These are phyloP conservation scores for Monosporozyma unispora DNA, from an alignment of 805 yeast species.

Conservation along the genomic window DNA sequence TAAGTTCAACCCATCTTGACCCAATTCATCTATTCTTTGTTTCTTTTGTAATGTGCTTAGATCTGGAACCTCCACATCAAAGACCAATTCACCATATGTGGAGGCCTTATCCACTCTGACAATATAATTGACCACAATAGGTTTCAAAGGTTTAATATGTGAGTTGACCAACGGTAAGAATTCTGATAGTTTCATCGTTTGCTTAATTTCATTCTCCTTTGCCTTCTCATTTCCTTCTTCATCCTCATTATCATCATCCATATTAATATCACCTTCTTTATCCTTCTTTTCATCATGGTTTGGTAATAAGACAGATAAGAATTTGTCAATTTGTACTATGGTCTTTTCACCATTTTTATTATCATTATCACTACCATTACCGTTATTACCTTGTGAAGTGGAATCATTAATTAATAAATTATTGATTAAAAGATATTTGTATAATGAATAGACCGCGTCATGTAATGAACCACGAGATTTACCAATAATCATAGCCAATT, in stretches of 20 bases:
- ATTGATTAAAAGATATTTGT: slow-evolving; percentile 71
- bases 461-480: slow-evolving; percentile 74
- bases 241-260: slow-evolving; percentile 1
- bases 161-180: slow-evolving; percentile 30
- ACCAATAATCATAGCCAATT: slow-evolving; percentile 64
- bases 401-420: slow-evolving; percentile 36
- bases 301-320: slow-evolving; percentile 36
- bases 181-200: slow-evolving; percentile 43
- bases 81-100: slow-evolving; percentile 69
- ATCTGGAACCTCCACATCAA: slow-evolving; percentile 62
- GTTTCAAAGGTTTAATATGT: slow-evolving; percentile 71
- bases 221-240: slow-evolving; percentile 1
- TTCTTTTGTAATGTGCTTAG: slow-evolving; percentile 1
- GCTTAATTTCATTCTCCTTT: slow-evolving; percentile 5
- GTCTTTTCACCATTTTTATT: slow-evolving; percentile 41
- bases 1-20: slow-evolving; percentile 25
- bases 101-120: slow-evolving; percentile 69
- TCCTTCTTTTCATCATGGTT: slow-evolving; percentile 2
- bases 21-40: slow-evolving; percentile 13
- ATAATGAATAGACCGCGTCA: slow-evolving; percentile 66
- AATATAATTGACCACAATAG: slow-evolving; percentile 66
- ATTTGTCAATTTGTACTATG: slow-evolving; percentile 42
- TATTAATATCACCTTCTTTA: slow-evolving; percentile 4
- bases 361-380: slow-evolving; percentile 3
- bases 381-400: slow-evolving; percentile 7